These are phyloP conservation scores for Mycogone perniciosa DNA, from an alignment of 2,329 filamentous ascomycete genomes.

Conservation along the genomic window DNA sequence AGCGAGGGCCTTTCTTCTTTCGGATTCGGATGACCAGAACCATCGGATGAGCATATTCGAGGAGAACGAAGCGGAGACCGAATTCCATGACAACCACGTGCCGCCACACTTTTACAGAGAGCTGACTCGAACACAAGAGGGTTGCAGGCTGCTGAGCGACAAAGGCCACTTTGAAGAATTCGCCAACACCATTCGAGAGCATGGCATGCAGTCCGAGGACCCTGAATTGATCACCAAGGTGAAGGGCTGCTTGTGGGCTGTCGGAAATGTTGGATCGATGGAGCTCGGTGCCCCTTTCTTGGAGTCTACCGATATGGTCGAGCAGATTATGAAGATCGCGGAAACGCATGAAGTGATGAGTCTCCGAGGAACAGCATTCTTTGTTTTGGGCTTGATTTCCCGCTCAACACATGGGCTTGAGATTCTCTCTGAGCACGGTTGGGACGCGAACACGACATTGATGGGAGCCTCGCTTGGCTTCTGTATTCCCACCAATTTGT, in stretches of 20 bases:
- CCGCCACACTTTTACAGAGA: conserved; percentile 98
- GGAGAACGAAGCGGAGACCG: conserved; percentile 49
- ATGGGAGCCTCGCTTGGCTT: conserved; percentile 80
- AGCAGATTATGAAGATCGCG: conserved; percentile 81
- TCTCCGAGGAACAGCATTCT: conserved; percentile 90
- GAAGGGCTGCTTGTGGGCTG: conserved; percentile 95
- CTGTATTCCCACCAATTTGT: conserved; percentile 74
- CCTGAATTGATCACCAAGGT: conserved; percentile 82
- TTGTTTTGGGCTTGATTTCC: conserved; percentile 87
- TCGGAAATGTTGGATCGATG: conserved; percentile 97
- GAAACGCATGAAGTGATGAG: conserved; percentile 86
- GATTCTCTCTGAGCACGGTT: conserved; percentile 81
- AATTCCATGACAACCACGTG: conserved; percentile 60
- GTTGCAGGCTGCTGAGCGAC: conserved; percentile 79
- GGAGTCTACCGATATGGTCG: conserved; percentile 82
- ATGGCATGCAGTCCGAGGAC: conserved; percentile 79
- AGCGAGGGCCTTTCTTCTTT: conserved; percentile 74
- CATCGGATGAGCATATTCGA: conserved; percentile 54
- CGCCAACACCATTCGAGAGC: conserved; percentile 77
- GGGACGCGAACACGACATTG: conserved; percentile 84
- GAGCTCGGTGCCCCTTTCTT: conserved; percentile 92
- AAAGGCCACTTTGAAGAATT: conserved; percentile 98
- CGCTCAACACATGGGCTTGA: conserved; percentile 87
- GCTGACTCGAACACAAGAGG: conserved; percentile 84
- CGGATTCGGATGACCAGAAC: conserved; percentile 53